These are phyloP conservation scores for Tolypocladium nubicola DNA, from an alignment of 2,329 filamentous ascomycete species.

Conservation along the genomic window DNA sequence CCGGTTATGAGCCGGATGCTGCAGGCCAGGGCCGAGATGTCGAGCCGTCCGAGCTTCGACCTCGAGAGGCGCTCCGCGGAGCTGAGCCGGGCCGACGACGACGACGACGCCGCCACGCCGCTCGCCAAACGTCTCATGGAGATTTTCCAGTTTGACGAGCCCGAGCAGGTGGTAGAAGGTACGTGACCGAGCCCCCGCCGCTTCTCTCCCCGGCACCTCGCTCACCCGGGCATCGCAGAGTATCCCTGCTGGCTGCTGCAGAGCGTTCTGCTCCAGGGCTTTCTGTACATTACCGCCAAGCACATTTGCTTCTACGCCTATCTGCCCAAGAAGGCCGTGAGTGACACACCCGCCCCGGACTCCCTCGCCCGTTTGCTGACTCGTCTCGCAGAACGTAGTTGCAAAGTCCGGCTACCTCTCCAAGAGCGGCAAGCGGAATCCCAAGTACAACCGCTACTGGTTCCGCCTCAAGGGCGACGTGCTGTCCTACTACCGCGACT, in stretches of 20 bases:
- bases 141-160: slow-evolving; percentile 72
- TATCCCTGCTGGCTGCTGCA: slow-evolving; percentile 91
- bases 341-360: slow-evolving; percentile 31
- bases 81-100: slow-evolving; percentile 18
- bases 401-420: slow-evolving; percentile 81
- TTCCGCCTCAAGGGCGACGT: slow-evolving; percentile 88
- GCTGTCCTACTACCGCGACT: slow-evolving; percentile 76
- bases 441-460: slow-evolving; percentile 84
- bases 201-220: not conserved
- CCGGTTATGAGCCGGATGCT: slow-evolving; percentile 72
- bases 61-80: slow-evolving; percentile 35
- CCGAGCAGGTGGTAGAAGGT: slow-evolving; percentile 78
- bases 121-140: slow-evolving; percentile 66
- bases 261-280: slow-evolving; percentile 84
- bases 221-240: slow-evolving; percentile 37
- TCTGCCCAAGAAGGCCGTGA: slow-evolving; percentile 80
- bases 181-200: not conserved
- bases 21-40: slow-evolving; percentile 57
- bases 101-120: slow-evolving; percentile 40
- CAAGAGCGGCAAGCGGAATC: slow-evolving; percentile 82
- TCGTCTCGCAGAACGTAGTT: slow-evolving; percentile 45
- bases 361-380: slow-evolving; percentile 7
- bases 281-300: slow-evolving; percentile 86
- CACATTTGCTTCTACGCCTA: slow-evolving; percentile 98
- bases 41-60: slow-evolving; percentile 46